Percentiles rank a stretch among this genome's conserved stretches.
These are phyloP conservation scores for Termitomyces sp. DNA, from an alignment of 768 basidiomycete genomes.

Conservation along the genomic window DNA sequence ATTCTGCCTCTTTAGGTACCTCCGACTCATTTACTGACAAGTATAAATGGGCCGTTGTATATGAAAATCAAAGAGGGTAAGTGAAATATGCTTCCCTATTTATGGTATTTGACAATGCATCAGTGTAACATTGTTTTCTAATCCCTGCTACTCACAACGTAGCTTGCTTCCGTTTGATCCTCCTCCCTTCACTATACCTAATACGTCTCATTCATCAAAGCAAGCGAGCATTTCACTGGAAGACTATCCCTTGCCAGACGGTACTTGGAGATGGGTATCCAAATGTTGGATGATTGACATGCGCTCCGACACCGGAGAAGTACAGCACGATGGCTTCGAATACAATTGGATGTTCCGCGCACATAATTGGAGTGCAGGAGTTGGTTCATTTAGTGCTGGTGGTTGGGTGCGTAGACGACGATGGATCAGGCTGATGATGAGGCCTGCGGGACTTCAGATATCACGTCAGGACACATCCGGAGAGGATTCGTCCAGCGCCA, in stretches of 20 bases:
- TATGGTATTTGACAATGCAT: neutral
- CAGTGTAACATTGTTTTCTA: slow-evolving; percentile 65
- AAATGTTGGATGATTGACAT: slow-evolving; percentile 86
- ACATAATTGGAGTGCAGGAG: slow-evolving; percentile 59
- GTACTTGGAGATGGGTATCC: slow-evolving; percentile 79
- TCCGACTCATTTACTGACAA: slow-evolving; percentile 37
- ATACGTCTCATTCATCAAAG: slow-evolving; percentile 30
- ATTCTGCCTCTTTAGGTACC: slow-evolving; percentile 11
- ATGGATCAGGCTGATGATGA: slow-evolving; percentile 86
- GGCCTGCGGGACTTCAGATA: slow-evolving; percentile 36
- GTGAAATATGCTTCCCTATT: slow-evolving; percentile 14
- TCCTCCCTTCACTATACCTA: slow-evolving; percentile 64
- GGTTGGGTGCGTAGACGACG: slow-evolving; percentile 74
- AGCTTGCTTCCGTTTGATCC: slow-evolving; percentile 73
- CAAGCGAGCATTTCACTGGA: slow-evolving; percentile 54
- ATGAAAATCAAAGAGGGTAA: slow-evolving; percentile 83
- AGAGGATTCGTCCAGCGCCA: slow-evolving; percentile 1
- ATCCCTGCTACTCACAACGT: slow-evolving; percentile 63
- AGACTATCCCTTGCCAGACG: slow-evolving; percentile 73
- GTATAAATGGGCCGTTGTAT: slow-evolving; percentile 75
- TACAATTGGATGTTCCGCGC: slow-evolving; percentile 77
- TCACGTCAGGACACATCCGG: slow-evolving; percentile 12
- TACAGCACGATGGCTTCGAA: slow-evolving; percentile 81
- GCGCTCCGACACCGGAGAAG: slow-evolving; percentile 68
- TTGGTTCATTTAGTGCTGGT: slow-evolving; percentile 56